Evolutionary conservation across 495 filamentous ascomycete genomes (phyloP).

Genomic region (Penicillium tannophilum): DNA sequence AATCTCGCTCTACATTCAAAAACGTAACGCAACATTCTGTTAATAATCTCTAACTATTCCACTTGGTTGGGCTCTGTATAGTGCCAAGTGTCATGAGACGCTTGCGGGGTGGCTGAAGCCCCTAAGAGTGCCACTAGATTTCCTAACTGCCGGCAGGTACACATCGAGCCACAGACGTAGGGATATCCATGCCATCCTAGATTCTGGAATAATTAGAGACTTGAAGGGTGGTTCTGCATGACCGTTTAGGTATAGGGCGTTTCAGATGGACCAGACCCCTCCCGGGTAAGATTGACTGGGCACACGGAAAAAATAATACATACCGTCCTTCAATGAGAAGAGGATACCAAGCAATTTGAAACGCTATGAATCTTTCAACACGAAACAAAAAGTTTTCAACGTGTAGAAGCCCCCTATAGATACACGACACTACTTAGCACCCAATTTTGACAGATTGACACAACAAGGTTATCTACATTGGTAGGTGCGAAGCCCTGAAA

Average conservation of each 20-base stretch:
- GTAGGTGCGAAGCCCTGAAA: too few species aligned
- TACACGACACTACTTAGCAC: too few species aligned
- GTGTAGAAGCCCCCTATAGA: not conserved
- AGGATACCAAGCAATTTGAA: not conserved
- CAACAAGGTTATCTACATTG: too few species aligned
- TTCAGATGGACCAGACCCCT: slow-evolving; percentile 25
- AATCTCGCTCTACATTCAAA: too few species aligned
- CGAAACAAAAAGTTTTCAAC: not conserved
- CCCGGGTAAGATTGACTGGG: slow-evolving; percentile 11
- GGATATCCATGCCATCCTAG: not conserved
- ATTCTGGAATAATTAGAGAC: not conserved
- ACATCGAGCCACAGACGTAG: slow-evolving; percentile 4
- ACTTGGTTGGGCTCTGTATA: not conserved
- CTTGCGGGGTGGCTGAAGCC: slow-evolving; percentile 10
- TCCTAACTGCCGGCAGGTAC: slow-evolving; percentile 13
- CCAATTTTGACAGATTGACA: too few species aligned
- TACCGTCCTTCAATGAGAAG: slow-evolving; percentile 24
- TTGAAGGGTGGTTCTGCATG: slow-evolving; percentile 8
- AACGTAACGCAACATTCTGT: not conserved
- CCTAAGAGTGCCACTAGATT: slow-evolving; percentile 14
- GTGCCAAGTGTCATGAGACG: slow-evolving; percentile 18
- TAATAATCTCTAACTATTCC: not conserved
- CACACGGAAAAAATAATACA: slow-evolving; percentile 3
- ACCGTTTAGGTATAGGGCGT: slow-evolving; percentile 20
- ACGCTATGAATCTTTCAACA: not conserved